Evolutionary conservation across 2,329 filamentous ascomycete genomes (phyloP).

Genomic region (Aspergillus aculeatus): DNA sequence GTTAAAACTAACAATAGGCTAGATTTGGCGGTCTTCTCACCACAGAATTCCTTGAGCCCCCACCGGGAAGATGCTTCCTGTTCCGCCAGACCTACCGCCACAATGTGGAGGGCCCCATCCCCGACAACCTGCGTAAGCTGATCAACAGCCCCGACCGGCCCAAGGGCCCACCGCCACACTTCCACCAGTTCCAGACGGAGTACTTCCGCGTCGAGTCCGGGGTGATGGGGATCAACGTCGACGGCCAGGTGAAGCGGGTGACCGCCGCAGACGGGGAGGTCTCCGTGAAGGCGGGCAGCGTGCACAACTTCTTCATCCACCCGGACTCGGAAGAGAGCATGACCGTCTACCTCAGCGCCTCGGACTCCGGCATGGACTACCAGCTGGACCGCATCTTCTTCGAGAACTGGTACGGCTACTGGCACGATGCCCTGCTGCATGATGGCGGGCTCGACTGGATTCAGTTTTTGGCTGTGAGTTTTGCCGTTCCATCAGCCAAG

Average conservation of each 20-base stretch:
- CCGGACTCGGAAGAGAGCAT: slow-evolving; percentile 14
- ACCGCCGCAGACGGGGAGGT: slow-evolving; percentile 12
- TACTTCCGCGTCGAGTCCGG: slow-evolving; percentile 18
- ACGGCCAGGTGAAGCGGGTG: slow-evolving; percentile 4
- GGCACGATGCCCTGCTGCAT: slow-evolving; percentile 16
- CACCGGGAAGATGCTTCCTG: slow-evolving; percentile 11
- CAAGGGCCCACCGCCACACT: slow-evolving; percentile 10
- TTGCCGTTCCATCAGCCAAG: too few relatives aligned
- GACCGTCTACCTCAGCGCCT: slow-evolving; percentile 16
- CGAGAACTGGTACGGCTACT: slow-evolving; percentile 21
- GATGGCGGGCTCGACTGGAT: slow-evolving; percentile 16
- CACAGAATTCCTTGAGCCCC: slow-evolving; percentile 13
- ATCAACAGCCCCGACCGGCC: slow-evolving; percentile 11
- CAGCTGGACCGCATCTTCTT: slow-evolving; percentile 19
- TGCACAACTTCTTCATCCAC: slow-evolving; percentile 17
- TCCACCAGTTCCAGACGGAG: slow-evolving; percentile 18
- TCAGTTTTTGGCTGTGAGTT: slow-evolving; percentile 10
- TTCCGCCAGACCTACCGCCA: slow-evolving; percentile 14
- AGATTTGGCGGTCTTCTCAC: slow-evolving; percentile 16
- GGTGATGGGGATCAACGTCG: slow-evolving; percentile 5
- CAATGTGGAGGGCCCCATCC: slow-evolving; percentile 3
- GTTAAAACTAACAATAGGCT: not conserved
- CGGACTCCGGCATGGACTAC: slow-evolving; percentile 15
- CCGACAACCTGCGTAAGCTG: slow-evolving; percentile 1
- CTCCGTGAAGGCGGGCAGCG: slow-evolving; percentile 5